Evolutionary conservation across 1,139 yeast species (phyloP).

Genomic region (Diutina ranongensis): DNA sequence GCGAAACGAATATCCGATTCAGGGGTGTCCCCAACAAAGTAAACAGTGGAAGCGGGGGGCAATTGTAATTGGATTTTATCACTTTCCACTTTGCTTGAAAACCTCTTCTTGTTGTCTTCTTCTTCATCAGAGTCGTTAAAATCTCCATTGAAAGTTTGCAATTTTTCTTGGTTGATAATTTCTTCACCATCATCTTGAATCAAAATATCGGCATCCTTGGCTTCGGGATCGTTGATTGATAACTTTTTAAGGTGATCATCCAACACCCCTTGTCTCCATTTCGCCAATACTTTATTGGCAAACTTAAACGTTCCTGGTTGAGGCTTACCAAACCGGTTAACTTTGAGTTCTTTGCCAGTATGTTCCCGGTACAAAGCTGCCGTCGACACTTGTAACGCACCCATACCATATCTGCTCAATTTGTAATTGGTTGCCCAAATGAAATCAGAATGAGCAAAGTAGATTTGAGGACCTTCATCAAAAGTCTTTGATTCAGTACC

Average conservation of each 20-base stretch:
- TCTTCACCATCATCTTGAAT: conserved; percentile 39
- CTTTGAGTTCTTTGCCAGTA: conserved; percentile 67
- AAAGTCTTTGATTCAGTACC: conserved; percentile 61
- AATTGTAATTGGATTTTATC: conserved; percentile 41
- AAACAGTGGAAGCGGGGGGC: conserved; percentile 78
- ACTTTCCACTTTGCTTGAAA: conserved; percentile 19
- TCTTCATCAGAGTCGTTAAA: conserved; percentile 24
- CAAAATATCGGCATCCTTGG: conserved; percentile 35
- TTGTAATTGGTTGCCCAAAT: conserved; percentile 84
- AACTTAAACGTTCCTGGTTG: conserved; percentile 74
- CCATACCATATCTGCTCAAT: conserved; percentile 78
- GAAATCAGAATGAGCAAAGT: conserved; percentile 81
- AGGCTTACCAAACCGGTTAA: conserved; percentile 75
- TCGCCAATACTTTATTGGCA: conserved; percentile 63
- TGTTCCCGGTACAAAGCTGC: conserved; percentile 75
- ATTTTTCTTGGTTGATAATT: conserved; percentile 32
- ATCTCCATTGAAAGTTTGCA: conserved; percentile 24
- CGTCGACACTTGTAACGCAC: conserved; percentile 75
- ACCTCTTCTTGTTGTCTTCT: conserved; percentile 14
- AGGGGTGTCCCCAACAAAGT: conserved; percentile 89
- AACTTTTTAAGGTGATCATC: conserved; percentile 59
- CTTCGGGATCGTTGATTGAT: conserved; percentile 33
- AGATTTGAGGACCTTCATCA: conserved; percentile 71
- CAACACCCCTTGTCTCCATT: conserved; percentile 69
- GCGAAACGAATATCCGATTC: conserved; percentile 84